Conservation (phyloP, 306 rosid genomes). For the Vachellia pachyceras region DNA sequence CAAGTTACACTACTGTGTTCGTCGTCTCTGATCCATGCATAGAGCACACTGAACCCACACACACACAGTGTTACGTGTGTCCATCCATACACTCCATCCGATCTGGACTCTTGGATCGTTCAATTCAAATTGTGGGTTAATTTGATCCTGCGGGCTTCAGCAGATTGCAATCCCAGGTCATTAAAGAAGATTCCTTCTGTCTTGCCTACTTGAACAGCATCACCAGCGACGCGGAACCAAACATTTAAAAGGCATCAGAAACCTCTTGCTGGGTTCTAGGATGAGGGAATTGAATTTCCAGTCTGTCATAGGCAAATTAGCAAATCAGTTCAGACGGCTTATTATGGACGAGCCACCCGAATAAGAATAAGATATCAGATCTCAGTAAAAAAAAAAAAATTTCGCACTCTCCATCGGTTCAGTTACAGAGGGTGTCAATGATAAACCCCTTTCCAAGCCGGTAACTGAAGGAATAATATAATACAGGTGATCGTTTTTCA, state of each 20-base stretch:
- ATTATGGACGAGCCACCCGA: constrained; percentile 28
- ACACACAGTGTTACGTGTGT: background rate
- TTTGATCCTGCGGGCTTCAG: background rate
- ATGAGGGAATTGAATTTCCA: constrained; percentile 40
- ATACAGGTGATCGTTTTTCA: constrained; percentile 14
- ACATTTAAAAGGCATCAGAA: constrained; percentile 50
- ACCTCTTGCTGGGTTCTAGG: constrained; percentile 41
- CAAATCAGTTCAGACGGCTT: too few relatives aligned
- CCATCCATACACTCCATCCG: background rate
- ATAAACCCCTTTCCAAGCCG: constrained; percentile 16
- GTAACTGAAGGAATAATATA: constrained; percentile 28
- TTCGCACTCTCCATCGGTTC: background rate
- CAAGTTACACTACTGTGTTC: background rate
- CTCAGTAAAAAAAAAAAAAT: background rate
- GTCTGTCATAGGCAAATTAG: too few relatives aligned
- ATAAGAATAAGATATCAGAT: background rate
- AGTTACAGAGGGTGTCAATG: background rate
- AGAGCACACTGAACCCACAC: constrained; percentile 33
- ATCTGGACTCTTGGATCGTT: background rate
- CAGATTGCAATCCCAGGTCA: background rate
- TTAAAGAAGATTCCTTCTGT: constrained; percentile 28
- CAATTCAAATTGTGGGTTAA: background rate
- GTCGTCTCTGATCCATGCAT: constrained; percentile 37
- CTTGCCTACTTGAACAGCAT: constrained; percentile 33
- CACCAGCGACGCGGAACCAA: constrained; percentile 35